phyloP scores from a whole-genome alignment of 345 rosid species.

The Lumnitzera racemosa region DNA sequence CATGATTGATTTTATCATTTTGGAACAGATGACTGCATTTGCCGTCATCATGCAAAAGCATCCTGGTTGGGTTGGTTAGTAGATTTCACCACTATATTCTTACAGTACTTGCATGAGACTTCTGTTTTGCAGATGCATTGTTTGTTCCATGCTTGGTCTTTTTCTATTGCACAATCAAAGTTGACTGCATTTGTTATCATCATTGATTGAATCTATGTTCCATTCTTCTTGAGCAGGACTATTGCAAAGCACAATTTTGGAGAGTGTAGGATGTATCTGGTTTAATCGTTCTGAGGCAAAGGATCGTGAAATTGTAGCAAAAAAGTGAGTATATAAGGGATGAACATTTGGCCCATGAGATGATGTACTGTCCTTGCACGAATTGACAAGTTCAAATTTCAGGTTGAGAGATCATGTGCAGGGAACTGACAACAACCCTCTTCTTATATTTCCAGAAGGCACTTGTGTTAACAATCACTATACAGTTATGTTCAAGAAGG shows the following conservation, averaged over 20 bases:
- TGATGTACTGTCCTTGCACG: slow-evolving; percentile 10
- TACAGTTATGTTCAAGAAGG: slow-evolving; percentile 99
- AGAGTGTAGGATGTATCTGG: slow-evolving; percentile 98
- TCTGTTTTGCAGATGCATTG: background rate
- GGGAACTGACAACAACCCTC: slow-evolving; percentile 88
- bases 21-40: slow-evolving; percentile 97
- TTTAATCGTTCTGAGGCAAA: slow-evolving; percentile 90
- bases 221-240: slow-evolving; percentile 43
- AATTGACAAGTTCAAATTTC: slow-evolving; percentile 23
- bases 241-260: slow-evolving; percentile 91
- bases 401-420: slow-evolving; percentile 90
- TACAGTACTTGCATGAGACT: background rate
- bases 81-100: background rate
- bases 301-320: slow-evolving; percentile 96
- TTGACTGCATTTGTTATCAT: no score
- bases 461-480: slow-evolving; percentile 95
- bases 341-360: background rate
- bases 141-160: background rate
- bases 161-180: background rate
- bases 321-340: slow-evolving; percentile 48
- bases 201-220: background rate
- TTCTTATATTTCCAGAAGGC: slow-evolving; percentile 98
- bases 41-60: slow-evolving; percentile 99
- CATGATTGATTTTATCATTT: slow-evolving; percentile 93
- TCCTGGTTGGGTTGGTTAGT: slow-evolving; percentile 99